Conservation (phyloP, 352 stramenopile genomes). For the Phytophthora megakarya region DNA sequence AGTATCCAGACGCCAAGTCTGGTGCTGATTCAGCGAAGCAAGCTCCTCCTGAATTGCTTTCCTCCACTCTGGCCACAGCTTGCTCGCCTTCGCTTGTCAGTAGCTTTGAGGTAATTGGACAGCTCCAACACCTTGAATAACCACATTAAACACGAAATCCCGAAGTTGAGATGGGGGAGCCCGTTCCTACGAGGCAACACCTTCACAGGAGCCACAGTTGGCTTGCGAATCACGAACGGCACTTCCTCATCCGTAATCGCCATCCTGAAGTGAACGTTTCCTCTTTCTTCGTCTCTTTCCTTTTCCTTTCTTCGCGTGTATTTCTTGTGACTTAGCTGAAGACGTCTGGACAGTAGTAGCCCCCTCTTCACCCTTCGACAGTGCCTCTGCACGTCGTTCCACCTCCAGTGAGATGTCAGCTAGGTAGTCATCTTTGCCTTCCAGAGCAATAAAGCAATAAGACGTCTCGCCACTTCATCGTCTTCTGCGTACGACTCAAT, state of each 20-base stretch:
- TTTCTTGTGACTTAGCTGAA: neutral
- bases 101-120: neutral
- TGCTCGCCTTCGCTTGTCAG: neutral
- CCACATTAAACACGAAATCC: constrained; percentile 4
- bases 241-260: neutral
- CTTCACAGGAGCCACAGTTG: neutral
- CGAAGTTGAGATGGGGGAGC: constrained; percentile 4
- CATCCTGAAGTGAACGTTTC: neutral
- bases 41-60: constrained; percentile 1
- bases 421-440: neutral
- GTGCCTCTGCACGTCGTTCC: neutral
- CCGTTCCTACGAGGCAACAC: constrained; percentile 8
- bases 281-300: neutral
- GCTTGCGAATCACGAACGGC: neutral
- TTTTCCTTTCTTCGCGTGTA: constrained; percentile 1
- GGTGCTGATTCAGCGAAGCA: neutral
- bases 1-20: constrained; percentile 7
- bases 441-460: no score
- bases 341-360: neutral
- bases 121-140: neutral
- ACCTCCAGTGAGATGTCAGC: neutral
- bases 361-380: neutral
- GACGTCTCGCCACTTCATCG: no score
- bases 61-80: constrained; percentile 1
- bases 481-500: no score